Conservation (phyloP, 1,284 basidiomycete genomes). For the Butyriboletus regius region DNA sequence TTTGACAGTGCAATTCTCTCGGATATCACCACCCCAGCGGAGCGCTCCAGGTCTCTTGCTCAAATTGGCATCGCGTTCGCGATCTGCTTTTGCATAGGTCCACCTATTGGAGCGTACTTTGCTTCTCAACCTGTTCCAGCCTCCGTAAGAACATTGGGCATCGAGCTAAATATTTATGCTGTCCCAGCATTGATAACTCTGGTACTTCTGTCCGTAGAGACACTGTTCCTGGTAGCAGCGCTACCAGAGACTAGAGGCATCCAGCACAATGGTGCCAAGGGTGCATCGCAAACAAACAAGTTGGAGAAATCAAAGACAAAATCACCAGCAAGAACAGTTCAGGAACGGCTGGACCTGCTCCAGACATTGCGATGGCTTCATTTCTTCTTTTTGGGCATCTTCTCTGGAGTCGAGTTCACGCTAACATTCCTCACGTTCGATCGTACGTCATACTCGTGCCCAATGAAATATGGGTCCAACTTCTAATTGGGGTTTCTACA, state of each 20-base stretch:
- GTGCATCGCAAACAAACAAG: conserved; percentile 17
- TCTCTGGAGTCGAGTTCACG: conserved; percentile 89
- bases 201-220: conserved; percentile 62
- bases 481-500: conserved; percentile 22
- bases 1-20: conserved; percentile 72
- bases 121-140: conserved; percentile 61
- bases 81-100: conserved; percentile 81
- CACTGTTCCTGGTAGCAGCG: conserved; percentile 61
- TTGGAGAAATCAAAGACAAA: conserved; percentile 19
- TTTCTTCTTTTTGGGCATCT: conserved; percentile 76
- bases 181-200: conserved; percentile 73
- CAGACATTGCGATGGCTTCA: conserved; percentile 59
- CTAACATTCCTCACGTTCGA: conserved; percentile 85
- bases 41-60: conserved; percentile 77
- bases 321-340: conserved; percentile 33
- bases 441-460: conserved; percentile 43
- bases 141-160: conserved; percentile 51
- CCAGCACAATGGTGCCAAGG: conserved; percentile 26
- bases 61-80: conserved; percentile 90
- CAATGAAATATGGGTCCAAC: neutral
- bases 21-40: conserved; percentile 71
- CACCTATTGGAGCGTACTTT: conserved; percentile 77
- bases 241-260: conserved; percentile 71
- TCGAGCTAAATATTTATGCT: conserved; percentile 77
- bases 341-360: conserved; percentile 48